Percentiles rank a stretch among this genome's conserved stretches.
phyloP scores from a whole-genome alignment of 495 filamentous ascomycete genomes.

The Cercophora sp. region DNA sequence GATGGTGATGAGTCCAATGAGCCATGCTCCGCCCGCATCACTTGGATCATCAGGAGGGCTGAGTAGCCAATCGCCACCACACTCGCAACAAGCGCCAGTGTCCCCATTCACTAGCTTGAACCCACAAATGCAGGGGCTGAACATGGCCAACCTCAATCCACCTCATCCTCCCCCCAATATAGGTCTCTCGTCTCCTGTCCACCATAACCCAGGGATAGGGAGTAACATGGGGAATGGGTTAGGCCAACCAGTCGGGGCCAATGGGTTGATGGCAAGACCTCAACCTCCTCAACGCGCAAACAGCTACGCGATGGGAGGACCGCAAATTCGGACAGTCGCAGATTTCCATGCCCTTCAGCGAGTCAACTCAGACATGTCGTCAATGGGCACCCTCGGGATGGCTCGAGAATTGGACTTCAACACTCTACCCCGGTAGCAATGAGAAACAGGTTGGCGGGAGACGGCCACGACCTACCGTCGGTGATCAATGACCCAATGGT shows the following conservation, averaged over 20 bases:
- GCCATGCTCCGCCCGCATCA: constrained; percentile 29
- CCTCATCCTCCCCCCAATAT: constrained; percentile 26
- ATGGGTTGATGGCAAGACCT: constrained; percentile 35
- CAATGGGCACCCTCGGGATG: constrained; percentile 37
- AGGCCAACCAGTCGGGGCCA: constrained; percentile 20
- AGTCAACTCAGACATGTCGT: constrained; percentile 36
- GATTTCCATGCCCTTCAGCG: constrained; percentile 46
- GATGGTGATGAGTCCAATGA: constrained; percentile 46
- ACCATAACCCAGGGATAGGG: constrained; percentile 33
- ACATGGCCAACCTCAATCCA: constrained; percentile 26
- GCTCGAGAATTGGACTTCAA: constrained; percentile 33
- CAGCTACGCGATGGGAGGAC: constrained; percentile 36
- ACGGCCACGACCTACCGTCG: no score
- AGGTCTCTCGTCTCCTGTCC: constrained; percentile 22
- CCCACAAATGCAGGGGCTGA: constrained; percentile 33
- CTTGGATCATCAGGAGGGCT: constrained; percentile 29
- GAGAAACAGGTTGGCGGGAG: constrained; percentile 10
- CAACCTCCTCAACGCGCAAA: constrained; percentile 37
- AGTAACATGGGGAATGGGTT: constrained; percentile 25
- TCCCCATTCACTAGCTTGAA: constrained; percentile 31
- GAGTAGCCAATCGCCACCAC: constrained; percentile 31
- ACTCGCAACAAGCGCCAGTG: constrained; percentile 25
- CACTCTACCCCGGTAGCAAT: constrained; percentile 27
- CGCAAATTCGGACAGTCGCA: constrained; percentile 41
- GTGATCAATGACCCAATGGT: no score